Percentiles rank a stretch among this genome's conserved stretches.
Evolutionary conservation across 805 yeast genomes (phyloP).

Genomic region (Cyberlindnera nakhonratchasimensis): DNA sequence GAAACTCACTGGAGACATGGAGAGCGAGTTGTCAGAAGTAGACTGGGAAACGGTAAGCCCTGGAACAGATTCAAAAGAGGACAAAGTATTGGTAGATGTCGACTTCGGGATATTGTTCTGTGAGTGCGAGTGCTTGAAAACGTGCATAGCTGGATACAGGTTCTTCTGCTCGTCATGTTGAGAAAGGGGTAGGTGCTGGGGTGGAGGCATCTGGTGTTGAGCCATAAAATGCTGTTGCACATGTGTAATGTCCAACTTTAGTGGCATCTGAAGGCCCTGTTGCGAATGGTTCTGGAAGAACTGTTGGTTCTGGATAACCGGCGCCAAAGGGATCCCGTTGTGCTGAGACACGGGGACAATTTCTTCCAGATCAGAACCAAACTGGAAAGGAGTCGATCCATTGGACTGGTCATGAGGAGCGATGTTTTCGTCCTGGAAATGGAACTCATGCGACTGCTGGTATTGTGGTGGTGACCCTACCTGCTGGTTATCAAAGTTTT

Average conservation of each 20-base stretch:
- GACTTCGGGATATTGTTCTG: conserved; percentile 25
- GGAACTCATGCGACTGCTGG: not conserved
- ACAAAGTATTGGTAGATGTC: conserved; percentile 26
- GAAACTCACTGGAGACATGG: conserved; percentile 13
- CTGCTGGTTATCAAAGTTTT: not conserved
- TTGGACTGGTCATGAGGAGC: conserved; percentile 2
- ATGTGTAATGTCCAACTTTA: conserved; percentile 11
- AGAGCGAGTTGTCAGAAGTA: conserved; percentile 22
- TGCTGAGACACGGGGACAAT: conserved; percentile 10
- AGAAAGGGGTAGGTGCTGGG: conserved; percentile 1
- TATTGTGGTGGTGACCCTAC: not conserved
- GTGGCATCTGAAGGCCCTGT: conserved; percentile 13
- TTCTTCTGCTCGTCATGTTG: conserved; percentile 12
- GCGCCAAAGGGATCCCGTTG: conserved; percentile 4
- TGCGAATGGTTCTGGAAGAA: not conserved
- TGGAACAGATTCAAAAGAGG: conserved; percentile 32
- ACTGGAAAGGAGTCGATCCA: not conserved
- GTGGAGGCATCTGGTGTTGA: conserved; percentile 12
- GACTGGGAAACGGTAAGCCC: conserved; percentile 28
- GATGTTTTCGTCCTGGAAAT: conserved; percentile 14
- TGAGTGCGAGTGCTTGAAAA: conserved; percentile 12
- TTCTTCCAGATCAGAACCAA: conserved; percentile 9
- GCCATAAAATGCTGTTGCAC: conserved; percentile 9
- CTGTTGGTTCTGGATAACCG: conserved; percentile 7
- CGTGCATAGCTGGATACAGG: conserved; percentile 19